A percentile compares a stretch with the other conserved stretches of the same genome.
Evolutionary conservation across 768 basidiomycete species (phyloP).

Genomic region (Lactarius trivialis): DNA sequence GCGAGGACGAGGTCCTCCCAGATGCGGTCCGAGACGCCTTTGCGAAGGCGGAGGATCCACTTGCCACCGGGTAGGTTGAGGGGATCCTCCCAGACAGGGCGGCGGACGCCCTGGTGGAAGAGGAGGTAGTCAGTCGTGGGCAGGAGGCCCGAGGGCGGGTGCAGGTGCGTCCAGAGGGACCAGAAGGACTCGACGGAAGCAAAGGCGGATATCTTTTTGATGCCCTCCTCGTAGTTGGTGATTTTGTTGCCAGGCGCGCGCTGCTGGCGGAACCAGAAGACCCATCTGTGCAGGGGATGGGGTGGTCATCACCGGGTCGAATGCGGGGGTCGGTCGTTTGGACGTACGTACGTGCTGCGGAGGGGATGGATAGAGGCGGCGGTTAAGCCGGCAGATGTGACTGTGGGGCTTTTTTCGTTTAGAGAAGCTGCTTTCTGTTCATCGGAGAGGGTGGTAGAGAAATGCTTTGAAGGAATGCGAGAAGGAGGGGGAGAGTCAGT

Average conservation of each 20-base stretch:
- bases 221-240: slow-evolving; percentile 89
- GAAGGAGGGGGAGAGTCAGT: slow-evolving; percentile 28
- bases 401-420: slow-evolving; percentile 38
- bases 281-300: slow-evolving; percentile 51
- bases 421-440: slow-evolving; percentile 37
- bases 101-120: slow-evolving; percentile 77
- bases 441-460: slow-evolving; percentile 53
- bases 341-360: slow-evolving; percentile 83
- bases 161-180: slow-evolving; percentile 88
- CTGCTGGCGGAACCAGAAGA: slow-evolving; percentile 90
- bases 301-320: neutral
- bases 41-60: slow-evolving; percentile 90
- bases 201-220: slow-evolving; percentile 87
- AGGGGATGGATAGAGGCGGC: slow-evolving; percentile 57
- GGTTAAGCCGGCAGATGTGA: slow-evolving; percentile 31
- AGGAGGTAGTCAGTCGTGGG: slow-evolving; percentile 93
- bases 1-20: slow-evolving; percentile 90
- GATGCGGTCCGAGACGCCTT: slow-evolving; percentile 82
- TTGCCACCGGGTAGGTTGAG: slow-evolving; percentile 84
- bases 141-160: slow-evolving; percentile 73
- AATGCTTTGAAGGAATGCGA: slow-evolving; percentile 63
- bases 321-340: neutral
- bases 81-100: slow-evolving; percentile 96
- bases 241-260: slow-evolving; percentile 86
- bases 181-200: slow-evolving; percentile 96